phyloP scores from a whole-genome alignment of 352 stramenopile genomes.

The Peronosclerospora sorghi region DNA sequence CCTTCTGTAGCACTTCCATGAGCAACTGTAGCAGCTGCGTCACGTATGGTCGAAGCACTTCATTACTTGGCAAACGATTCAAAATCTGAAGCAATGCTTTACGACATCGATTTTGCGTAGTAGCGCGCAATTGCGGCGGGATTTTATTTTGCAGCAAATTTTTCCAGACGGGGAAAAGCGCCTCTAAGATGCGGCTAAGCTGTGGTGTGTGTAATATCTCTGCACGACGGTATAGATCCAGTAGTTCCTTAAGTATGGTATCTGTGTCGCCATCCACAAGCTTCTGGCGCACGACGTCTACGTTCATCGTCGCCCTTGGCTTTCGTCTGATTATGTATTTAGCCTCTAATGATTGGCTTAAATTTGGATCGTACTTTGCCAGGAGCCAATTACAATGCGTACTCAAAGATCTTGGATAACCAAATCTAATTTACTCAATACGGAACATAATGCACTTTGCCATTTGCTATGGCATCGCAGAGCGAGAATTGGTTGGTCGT shows the following conservation, averaged over 20 bases:
- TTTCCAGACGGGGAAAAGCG: slow-evolving; percentile 86
- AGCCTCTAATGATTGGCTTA: slow-evolving; percentile 5
- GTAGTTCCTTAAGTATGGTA: slow-evolving; percentile 71
- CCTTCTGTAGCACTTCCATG: slow-evolving; percentile 89
- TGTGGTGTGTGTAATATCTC: slow-evolving; percentile 86
- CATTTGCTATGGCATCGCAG: slow-evolving; percentile 26
- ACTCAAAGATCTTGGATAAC: no score
- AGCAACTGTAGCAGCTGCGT: slow-evolving; percentile 85
- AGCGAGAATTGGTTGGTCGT: slow-evolving; percentile 78
- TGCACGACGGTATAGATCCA: slow-evolving; percentile 77
- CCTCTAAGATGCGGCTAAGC: slow-evolving; percentile 85
- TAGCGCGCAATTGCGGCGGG: slow-evolving; percentile 60
- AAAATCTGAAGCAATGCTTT: slow-evolving; percentile 92
- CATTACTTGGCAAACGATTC: slow-evolving; percentile 90
- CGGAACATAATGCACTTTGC: slow-evolving; percentile 46
- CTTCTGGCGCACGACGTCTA: slow-evolving; percentile 80
- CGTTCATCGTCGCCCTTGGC: slow-evolving; percentile 49
- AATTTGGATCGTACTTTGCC: background rate
- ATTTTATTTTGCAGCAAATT: slow-evolving; percentile 70
- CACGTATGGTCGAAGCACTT: slow-evolving; percentile 90
- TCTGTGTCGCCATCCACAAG: slow-evolving; percentile 68
- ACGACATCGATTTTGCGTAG: slow-evolving; percentile 80
- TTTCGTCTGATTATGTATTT: no score
- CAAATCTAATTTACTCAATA: slow-evolving; percentile 27
- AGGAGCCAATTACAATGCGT: slow-evolving; percentile 1